Conservation (phyloP, 2,329 filamentous ascomycete genomes). For the Botrytis fragariae region DNA sequence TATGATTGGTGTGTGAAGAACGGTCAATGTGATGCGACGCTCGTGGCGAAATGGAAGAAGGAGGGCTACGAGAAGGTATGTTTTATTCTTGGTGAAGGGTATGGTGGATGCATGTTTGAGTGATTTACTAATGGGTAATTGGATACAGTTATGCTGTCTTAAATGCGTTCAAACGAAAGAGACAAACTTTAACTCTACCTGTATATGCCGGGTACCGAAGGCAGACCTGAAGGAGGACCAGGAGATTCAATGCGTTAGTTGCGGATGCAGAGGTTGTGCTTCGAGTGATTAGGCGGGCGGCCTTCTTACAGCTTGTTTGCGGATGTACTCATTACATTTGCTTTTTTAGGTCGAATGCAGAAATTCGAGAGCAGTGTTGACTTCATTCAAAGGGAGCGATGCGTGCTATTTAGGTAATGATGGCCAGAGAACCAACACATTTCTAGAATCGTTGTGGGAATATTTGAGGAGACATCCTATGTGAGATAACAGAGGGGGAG, state of each 20-base stretch:
- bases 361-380: not conserved
- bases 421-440: not conserved
- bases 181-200: slow-evolving; percentile 97
- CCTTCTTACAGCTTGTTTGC: not conserved
- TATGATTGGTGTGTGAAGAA: slow-evolving; percentile 99
- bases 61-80: slow-evolving; percentile 93
- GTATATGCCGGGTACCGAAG: slow-evolving; percentile 91
- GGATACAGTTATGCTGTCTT: slow-evolving; percentile 76
- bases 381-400: not conserved
- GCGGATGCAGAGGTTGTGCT: slow-evolving; percentile 87
- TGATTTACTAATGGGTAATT: not conserved
- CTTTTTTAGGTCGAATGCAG: not conserved
- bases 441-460: not conserved
- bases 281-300: slow-evolving; percentile 67
- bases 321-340: not conserved
- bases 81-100: slow-evolving; percentile 1
- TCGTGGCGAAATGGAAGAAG: slow-evolving; percentile 99
- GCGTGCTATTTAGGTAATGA: not conserved
- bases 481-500: not conserved
- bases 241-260: slow-evolving; percentile 90
- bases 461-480: not conserved
- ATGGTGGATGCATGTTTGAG: not conserved
- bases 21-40: slow-evolving; percentile 86
- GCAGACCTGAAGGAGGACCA: slow-evolving; percentile 87
- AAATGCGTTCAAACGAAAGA: slow-evolving; percentile 99